phyloP scores from a whole-genome alignment of 2,329 filamentous ascomycete species.

The Arthrobotrys sphaeroides region DNA sequence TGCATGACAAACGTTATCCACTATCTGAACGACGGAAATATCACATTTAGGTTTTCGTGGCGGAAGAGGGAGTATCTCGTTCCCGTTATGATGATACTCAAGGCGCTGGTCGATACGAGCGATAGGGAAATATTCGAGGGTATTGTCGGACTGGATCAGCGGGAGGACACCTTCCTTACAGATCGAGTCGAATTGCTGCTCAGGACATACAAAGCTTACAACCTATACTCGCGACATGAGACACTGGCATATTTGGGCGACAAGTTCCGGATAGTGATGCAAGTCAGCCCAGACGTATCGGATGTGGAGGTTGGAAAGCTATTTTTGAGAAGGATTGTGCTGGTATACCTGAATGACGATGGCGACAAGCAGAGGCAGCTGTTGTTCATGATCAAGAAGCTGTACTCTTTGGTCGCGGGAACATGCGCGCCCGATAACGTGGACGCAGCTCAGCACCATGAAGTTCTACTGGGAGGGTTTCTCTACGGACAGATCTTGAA shows the following conservation, averaged over 20 bases:
- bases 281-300: constrained; percentile 81
- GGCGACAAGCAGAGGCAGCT: constrained; percentile 93
- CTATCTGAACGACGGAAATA: constrained; percentile 93
- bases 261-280: constrained; percentile 89
- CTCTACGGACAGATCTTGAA: constrained; percentile 96
- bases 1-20: constrained; percentile 97
- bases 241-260: constrained; percentile 86
- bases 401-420: constrained; percentile 90
- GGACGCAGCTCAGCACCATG: constrained; percentile 95
- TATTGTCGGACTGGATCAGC: constrained; percentile 70
- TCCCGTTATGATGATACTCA: constrained; percentile 94
- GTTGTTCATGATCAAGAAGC: constrained; percentile 94
- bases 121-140: constrained; percentile 95
- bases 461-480: constrained; percentile 91
- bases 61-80: constrained; percentile 96
- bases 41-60: constrained; percentile 98
- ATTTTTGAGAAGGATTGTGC: constrained; percentile 86
- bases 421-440: constrained; percentile 95
- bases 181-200: constrained; percentile 92
- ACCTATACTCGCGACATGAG: constrained; percentile 80
- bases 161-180: constrained; percentile 87
- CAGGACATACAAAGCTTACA: constrained; percentile 91
- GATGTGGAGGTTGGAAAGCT: constrained; percentile 91
- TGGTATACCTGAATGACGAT: constrained; percentile 88
- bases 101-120: constrained; percentile 93